Evolutionary conservation across 2,329 filamentous ascomycete species (phyloP).

Genomic region (Orbilia blumenaviensis): DNA sequence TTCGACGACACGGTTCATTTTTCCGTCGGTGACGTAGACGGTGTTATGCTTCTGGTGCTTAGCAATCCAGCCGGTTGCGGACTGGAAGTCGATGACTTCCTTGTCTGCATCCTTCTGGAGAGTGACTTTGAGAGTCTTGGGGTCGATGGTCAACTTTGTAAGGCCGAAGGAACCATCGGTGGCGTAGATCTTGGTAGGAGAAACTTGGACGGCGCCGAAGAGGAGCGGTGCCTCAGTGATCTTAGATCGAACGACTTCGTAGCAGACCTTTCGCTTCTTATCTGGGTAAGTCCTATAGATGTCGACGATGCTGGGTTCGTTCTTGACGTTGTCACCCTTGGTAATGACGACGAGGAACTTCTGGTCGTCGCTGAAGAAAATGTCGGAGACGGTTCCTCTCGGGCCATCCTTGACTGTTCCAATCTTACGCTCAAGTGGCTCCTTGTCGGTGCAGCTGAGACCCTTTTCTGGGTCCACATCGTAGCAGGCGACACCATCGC

Average conservation of each 20-base stretch:
- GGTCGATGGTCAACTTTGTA: slow-evolving; percentile 64
- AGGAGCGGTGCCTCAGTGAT: slow-evolving; percentile 67
- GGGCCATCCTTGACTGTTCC: slow-evolving; percentile 65
- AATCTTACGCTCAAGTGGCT: slow-evolving; percentile 57
- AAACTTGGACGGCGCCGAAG: slow-evolving; percentile 67
- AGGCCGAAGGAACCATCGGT: slow-evolving; percentile 70
- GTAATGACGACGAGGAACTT: slow-evolving; percentile 67
- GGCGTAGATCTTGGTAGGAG: slow-evolving; percentile 64
- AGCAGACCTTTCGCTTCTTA: slow-evolving; percentile 15
- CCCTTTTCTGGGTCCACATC: slow-evolving; percentile 61
- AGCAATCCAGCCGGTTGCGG: slow-evolving; percentile 69
- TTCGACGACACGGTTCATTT: slow-evolving; percentile 67
- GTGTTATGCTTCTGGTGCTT: slow-evolving; percentile 65
- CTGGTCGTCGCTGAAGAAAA: slow-evolving; percentile 69
- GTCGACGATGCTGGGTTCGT: slow-evolving; percentile 65
- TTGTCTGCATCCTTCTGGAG: slow-evolving; percentile 61
- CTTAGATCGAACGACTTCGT: slow-evolving; percentile 39
- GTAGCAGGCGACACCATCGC: slow-evolving; percentile 64
- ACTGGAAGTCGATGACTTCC: slow-evolving; percentile 65
- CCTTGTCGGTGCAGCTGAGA: slow-evolving; percentile 62
- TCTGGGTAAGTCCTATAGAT: slow-evolving; percentile 20
- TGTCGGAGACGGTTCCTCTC: slow-evolving; percentile 69
- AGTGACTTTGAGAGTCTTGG: slow-evolving; percentile 54
- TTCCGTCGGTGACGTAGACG: slow-evolving; percentile 70
- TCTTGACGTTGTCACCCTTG: slow-evolving; percentile 68